Percentiles rank a stretch among this genome's conserved stretches.
phyloP scores from a whole-genome alignment of 108 stramenopile genomes.

The Cylindrotheca closterium region DNA sequence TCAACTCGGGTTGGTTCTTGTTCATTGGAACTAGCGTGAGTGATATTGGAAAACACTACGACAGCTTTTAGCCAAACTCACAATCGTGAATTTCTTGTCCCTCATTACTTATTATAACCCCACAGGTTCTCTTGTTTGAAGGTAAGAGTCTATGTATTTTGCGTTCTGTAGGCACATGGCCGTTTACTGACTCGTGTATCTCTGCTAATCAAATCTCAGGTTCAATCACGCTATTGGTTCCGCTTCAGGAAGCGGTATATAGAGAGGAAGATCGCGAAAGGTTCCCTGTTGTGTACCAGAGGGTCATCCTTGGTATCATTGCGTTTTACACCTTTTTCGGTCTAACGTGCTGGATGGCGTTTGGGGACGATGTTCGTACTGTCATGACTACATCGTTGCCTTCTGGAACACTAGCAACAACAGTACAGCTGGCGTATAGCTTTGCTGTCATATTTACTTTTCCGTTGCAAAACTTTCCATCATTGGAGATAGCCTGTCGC shows the following conservation, averaged over 20 bases:
- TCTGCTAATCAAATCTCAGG: too few species aligned
- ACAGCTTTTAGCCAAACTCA: neutral
- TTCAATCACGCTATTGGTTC: slow-evolving; percentile 70
- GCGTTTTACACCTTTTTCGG: slow-evolving; percentile 67
- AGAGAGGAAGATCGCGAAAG: slow-evolving; percentile 35
- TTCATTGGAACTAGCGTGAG: slow-evolving; percentile 64
- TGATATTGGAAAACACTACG: neutral
- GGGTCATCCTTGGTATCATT: slow-evolving; percentile 55
- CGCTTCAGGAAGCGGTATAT: slow-evolving; percentile 69
- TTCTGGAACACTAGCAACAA: slow-evolving; percentile 43
- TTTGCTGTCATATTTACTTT: slow-evolving; percentile 74
- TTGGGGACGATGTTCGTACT: slow-evolving; percentile 54
- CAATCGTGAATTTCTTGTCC: too few species aligned
- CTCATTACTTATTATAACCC: too few species aligned
- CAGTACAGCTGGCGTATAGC: slow-evolving; percentile 67
- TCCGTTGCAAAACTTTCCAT: slow-evolving; percentile 76
- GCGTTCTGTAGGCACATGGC: too few species aligned
- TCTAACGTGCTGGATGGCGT: slow-evolving; percentile 57
- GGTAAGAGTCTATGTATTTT: too few species aligned
- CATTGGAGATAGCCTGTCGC: slow-evolving; percentile 56
- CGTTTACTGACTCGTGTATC: too few species aligned
- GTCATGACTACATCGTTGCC: slow-evolving; percentile 71
- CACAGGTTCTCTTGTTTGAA: slow-evolving; percentile 14
- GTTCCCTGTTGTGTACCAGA: slow-evolving; percentile 55
- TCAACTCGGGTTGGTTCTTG: slow-evolving; percentile 55